Conservation (phyloP, 306 rosid genomes). For the Cucurbita pepo region DNA sequence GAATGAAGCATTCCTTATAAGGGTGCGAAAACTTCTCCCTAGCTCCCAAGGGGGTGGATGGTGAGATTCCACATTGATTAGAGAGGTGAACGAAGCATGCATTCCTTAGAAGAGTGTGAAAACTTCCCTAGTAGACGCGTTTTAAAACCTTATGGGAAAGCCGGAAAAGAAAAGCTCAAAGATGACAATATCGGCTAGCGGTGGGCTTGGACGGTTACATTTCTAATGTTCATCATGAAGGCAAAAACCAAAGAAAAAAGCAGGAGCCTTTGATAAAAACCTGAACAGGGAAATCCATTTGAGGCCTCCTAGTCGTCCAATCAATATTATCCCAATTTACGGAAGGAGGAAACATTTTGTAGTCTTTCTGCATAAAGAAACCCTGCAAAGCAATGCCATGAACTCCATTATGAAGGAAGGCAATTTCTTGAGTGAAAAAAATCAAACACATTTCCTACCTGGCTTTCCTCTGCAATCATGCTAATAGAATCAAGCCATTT, state of each 20-base stretch:
- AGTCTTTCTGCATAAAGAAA: constrained; percentile 96
- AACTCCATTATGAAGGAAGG: neutral
- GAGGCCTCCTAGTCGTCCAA: constrained; percentile 81
- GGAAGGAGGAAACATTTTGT: constrained; percentile 90
- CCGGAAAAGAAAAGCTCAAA: too few relatives aligned
- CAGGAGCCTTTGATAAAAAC: constrained; percentile 18
- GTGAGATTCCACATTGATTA: too few relatives aligned
- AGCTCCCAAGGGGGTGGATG: too few relatives aligned
- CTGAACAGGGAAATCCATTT: constrained; percentile 99
- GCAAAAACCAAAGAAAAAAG: neutral
- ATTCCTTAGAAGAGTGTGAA: too few relatives aligned
- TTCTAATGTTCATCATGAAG: neutral
- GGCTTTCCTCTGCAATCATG: constrained; percentile 64
- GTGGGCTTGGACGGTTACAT: too few relatives aligned
- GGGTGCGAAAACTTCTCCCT: too few relatives aligned
- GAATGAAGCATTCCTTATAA: too few relatives aligned
- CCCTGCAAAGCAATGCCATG: constrained; percentile 38
- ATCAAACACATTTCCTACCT: constrained; percentile 33
- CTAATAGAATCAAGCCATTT: constrained; percentile 79
- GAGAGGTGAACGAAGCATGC: too few relatives aligned
- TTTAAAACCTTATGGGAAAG: too few relatives aligned
- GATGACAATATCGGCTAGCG: too few relatives aligned
- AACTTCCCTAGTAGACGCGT: too few relatives aligned
- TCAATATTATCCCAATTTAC: constrained; percentile 85
- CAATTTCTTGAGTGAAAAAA: neutral